Conservation (phyloP, 768 basidiomycete species). For the Sporobolomyces pararoseus region DNA sequence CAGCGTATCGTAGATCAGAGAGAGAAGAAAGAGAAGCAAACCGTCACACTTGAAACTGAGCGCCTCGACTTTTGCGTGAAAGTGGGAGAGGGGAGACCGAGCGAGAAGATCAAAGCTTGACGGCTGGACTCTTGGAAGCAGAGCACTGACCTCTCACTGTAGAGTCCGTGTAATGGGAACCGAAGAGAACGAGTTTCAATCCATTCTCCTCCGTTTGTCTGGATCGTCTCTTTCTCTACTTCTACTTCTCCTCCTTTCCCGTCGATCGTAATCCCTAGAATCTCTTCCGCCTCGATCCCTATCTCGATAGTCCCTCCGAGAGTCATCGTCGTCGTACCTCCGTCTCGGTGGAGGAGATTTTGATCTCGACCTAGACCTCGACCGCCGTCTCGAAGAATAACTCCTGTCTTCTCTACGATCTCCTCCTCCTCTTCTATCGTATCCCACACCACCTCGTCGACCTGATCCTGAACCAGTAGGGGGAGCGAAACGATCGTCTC, state of each 20-base stretch:
- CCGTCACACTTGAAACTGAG: no score
- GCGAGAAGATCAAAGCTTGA: no score
- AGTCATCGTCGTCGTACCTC: constrained; percentile 11
- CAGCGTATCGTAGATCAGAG: no score
- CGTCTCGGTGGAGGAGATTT: neutral
- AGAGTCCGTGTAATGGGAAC: no score
- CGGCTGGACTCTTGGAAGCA: no score
- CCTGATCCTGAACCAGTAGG: constrained; percentile 3
- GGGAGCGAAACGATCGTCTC: neutral
- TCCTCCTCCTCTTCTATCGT: constrained; percentile 5
- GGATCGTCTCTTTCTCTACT: constrained; percentile 3
- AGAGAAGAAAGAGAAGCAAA: no score
- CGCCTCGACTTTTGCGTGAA: no score
- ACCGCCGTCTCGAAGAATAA: neutral
- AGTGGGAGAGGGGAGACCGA: no score
- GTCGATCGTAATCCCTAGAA: constrained; percentile 41
- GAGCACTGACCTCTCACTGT: no score
- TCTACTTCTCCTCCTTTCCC: constrained; percentile 1
- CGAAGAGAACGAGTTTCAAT: no score
- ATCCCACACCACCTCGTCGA: constrained; percentile 4
- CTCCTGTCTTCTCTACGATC: constrained; percentile 51
- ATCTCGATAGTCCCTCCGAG: constrained; percentile 12
- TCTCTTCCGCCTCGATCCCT: constrained; percentile 31
- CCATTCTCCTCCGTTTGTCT: constrained; percentile 8
- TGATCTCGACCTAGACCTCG: neutral